Evolutionary conservation across 768 basidiomycete genomes (phyloP).

Genomic region (Naganishia vaughanmartiniae): DNA sequence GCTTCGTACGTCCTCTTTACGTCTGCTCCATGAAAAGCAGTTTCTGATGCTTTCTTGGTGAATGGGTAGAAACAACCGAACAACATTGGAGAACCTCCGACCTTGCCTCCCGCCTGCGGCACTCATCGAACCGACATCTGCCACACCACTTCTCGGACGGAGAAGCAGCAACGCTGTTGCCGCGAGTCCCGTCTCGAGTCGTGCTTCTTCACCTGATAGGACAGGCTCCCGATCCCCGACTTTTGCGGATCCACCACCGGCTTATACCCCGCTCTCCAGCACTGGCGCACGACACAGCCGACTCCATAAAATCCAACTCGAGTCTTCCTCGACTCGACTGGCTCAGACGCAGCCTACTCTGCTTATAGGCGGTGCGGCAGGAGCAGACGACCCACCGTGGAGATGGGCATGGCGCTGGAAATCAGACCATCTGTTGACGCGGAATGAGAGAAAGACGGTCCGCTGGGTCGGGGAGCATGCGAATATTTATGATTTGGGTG

Average conservation of each 20-base stretch:
- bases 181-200: neutral
- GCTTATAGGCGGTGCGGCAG: neutral
- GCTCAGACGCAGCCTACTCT: too few species aligned
- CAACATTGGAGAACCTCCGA: conserved; percentile 12
- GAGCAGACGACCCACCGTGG: neutral
- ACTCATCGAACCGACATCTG: neutral
- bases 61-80: conserved; percentile 4
- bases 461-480: conserved; percentile 5
- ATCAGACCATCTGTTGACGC: conserved; percentile 12
- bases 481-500: conserved; percentile 9
- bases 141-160: neutral
- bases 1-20: neutral
- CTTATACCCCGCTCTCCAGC: neutral
- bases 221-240: neutral
- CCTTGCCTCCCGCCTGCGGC: conserved; percentile 14
- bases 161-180: neutral
- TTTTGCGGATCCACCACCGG: neutral
- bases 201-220: neutral
- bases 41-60: neutral
- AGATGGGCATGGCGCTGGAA: conserved; percentile 20
- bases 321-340: neutral
- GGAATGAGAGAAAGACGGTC: conserved; percentile 14
- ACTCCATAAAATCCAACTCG: neutral
- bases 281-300: neutral
- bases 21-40: too few species aligned